Evolutionary conservation across 176 grass and related monocot species (phyloP), one percentile per base, ranked within the genome.

Genomic region (Alopecurus myosuroides): DNA sequence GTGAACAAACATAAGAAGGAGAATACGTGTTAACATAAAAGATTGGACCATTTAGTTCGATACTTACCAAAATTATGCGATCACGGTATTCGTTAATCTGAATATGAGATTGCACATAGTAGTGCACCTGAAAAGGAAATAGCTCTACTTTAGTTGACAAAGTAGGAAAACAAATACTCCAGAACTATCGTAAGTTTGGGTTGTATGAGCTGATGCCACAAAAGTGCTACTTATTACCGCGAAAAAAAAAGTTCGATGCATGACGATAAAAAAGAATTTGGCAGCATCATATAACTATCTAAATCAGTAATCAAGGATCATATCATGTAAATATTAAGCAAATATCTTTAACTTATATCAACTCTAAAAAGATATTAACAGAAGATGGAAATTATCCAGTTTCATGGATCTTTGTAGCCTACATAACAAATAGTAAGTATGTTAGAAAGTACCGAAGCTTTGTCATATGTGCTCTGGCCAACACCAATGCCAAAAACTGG

Each of bases 41-140:
- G 2, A 18, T 53, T 44, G 10, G 26, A 39, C 5, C 22, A 44
- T 74, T 78, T 52, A 45, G 15, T 64, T 41, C 4, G 15, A 73
- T 72, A 91, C 88, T 87, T 81, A 96, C 97, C 84, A 96, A 87
- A 82, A 99, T 85, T 79, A 96, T 46, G 56, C 91, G 86, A 87
- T 99, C 97, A 53, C 97, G 93, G 70, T 92, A 99, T 61, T 99
- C 97, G 26, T 99, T 99, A 65, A 99, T 96, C 76, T 99, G 97
- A 87, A 99, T 99, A 81, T 99, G 93, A 76, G 97, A 99, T 88
- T 99, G 97, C 77, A 99, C 89, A 84, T 99, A 99, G 86, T 96
- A 99, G 58, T 96, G 91, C 46, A 95, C 89, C 97, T 99, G 89
- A 83, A 86, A 66, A 68, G 61, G 79, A 78, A 68, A 86, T 64